These are phyloP conservation scores for Chlamydomonas sp. DNA, from an alignment of 139 green algal species.

Conservation along the genomic window DNA sequence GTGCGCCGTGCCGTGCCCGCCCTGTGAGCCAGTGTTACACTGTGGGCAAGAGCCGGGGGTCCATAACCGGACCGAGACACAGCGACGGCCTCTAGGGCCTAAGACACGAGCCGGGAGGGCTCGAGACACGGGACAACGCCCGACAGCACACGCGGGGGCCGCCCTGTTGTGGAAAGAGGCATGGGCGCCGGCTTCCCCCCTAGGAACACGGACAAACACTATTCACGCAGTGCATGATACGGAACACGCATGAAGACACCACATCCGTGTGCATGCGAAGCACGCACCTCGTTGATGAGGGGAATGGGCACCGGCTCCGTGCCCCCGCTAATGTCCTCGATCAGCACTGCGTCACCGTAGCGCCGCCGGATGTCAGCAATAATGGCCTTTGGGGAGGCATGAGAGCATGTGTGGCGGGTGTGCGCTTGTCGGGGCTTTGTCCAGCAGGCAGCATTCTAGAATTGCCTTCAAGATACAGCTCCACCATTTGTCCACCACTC, in stretches of 20 bases:
- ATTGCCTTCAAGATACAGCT: too few relatives aligned
- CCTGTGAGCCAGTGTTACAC: too few relatives aligned
- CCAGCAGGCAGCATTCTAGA: too few relatives aligned
- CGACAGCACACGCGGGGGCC: too few relatives aligned
- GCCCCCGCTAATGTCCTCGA: conserved; percentile 43
- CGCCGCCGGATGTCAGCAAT: background rate
- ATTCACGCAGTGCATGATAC: background rate
- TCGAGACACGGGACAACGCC: background rate
- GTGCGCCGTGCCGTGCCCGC: too few relatives aligned
- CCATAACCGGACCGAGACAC: too few relatives aligned
- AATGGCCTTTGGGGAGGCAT: background rate
- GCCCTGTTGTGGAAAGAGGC: background rate
- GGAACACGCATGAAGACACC: background rate
- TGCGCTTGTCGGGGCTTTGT: too few relatives aligned
- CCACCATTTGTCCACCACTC: background rate
- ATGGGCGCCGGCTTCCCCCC: background rate
- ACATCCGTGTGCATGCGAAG: background rate
- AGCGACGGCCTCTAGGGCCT: background rate
- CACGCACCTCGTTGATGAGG: conserved; percentile 58
- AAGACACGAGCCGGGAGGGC: background rate
- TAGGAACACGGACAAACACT: background rate
- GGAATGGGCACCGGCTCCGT: conserved; percentile 58
- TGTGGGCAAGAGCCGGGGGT: too few relatives aligned
- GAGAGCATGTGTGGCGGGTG: too few relatives aligned
- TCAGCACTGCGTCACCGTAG: conserved; percentile 19